phyloP scores from a whole-genome alignment of 345 rosid genomes.

The Aquilaria sinensis region DNA sequence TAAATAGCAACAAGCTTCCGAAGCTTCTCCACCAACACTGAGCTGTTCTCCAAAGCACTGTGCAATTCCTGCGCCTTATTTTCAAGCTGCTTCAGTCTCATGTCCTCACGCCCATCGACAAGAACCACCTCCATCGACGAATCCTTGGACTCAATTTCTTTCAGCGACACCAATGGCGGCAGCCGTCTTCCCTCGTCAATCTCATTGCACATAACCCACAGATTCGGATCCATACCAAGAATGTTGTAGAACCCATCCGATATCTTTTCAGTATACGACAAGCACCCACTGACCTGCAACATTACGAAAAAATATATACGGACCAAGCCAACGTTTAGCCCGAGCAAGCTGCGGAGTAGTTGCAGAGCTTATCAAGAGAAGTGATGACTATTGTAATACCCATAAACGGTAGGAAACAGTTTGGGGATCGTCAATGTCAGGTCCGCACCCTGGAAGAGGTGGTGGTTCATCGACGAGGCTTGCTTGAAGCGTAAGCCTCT shows the following conservation, averaged over 20 bases:
- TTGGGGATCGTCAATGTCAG: constrained; percentile 29
- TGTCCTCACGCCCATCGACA: constrained; percentile 58
- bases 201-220: constrained; percentile 83
- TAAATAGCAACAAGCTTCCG: constrained; percentile 72
- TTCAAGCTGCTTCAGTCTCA: constrained; percentile 63
- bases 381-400: constrained; percentile 27
- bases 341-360: no score
- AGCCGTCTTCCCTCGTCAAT: constrained; percentile 45
- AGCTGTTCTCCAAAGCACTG: constrained; percentile 52
- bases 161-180: constrained; percentile 61
- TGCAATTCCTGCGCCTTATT: constrained; percentile 76
- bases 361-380: not conserved
- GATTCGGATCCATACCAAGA: constrained; percentile 79
- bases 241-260: constrained; percentile 84
- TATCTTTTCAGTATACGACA: constrained; percentile 70
- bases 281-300: constrained; percentile 69
- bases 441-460: constrained; percentile 20
- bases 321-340: not conserved
- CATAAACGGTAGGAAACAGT: constrained; percentile 73
- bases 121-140: constrained; percentile 77
- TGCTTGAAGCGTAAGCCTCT: constrained; percentile 53
- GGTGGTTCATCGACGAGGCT: constrained; percentile 35
- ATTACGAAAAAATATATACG: not conserved
- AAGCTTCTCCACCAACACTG: constrained; percentile 63
- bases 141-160: constrained; percentile 54